These are phyloP conservation scores for Trametes sp. DNA, from an alignment of 1,284 basidiomycete species.

Conservation along the genomic window DNA sequence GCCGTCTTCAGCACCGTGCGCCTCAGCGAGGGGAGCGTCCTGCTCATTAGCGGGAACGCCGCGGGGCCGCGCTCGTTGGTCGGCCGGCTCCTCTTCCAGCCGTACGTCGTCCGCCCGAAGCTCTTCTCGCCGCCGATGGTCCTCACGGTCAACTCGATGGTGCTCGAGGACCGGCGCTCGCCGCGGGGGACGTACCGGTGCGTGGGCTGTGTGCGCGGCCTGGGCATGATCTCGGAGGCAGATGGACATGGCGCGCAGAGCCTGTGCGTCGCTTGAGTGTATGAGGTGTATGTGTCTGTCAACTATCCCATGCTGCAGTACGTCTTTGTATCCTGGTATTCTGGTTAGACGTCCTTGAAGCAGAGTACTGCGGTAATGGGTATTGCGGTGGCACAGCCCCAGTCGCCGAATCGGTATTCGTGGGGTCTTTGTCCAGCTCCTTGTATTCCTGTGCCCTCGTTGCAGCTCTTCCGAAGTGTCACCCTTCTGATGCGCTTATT, in stretches of 20 bases:
- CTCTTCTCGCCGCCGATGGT: slow-evolving; percentile 26
- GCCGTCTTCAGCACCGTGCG: slow-evolving; percentile 23
- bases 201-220: slow-evolving; percentile 22
- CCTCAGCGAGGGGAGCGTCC: slow-evolving; percentile 20
- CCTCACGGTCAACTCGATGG: slow-evolving; percentile 25
- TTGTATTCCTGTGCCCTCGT: not conserved
- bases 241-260: not conserved
- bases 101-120: slow-evolving; percentile 23
- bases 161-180: slow-evolving; percentile 6
- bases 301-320: not conserved
- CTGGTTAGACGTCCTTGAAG: not conserved
- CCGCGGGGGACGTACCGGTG: slow-evolving; percentile 7
- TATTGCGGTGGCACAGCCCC: slow-evolving; percentile 2
- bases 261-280: slow-evolving; percentile 4
- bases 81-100: slow-evolving; percentile 22
- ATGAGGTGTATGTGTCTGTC: not conserved
- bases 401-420: not conserved
- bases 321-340: not conserved
- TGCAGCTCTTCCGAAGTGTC: too few species aligned
- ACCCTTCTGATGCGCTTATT: too few species aligned
- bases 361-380: too few species aligned
- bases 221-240: slow-evolving; percentile 23
- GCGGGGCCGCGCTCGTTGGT: not conserved
- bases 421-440: not conserved
- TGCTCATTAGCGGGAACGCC: slow-evolving; percentile 26